phyloP scores from a whole-genome alignment of 257 asterid species.

The Plantago elongata region DNA sequence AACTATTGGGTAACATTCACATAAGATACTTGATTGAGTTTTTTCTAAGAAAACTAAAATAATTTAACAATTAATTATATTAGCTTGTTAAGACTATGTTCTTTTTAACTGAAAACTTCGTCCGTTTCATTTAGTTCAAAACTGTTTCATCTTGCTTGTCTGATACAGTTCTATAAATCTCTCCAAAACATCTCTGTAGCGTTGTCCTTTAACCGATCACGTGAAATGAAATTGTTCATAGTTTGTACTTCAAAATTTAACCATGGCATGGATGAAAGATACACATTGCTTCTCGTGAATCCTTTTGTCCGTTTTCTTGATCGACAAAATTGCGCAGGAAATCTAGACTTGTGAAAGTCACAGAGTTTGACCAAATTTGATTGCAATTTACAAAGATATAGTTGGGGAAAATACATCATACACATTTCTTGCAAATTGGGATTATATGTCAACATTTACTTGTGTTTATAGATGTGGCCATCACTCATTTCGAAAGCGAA shows the following conservation, averaged over 20 bases:
- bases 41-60: too few relatives aligned
- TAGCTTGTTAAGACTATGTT: too few relatives aligned
- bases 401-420: neutral
- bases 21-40: too few relatives aligned
- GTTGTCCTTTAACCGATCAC: neutral
- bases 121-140: too few relatives aligned
- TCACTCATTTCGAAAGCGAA: conserved; percentile 65
- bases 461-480: conserved; percentile 67
- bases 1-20: too few relatives aligned
- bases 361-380: neutral
- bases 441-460: neutral
- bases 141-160: too few relatives aligned
- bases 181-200: neutral
- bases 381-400: neutral
- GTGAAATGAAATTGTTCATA: neutral
- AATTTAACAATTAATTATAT: too few relatives aligned
- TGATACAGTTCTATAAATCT: neutral
- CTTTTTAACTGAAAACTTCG: too few relatives aligned
- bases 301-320: neutral
- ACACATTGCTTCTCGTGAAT: conserved; percentile 7
- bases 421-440: neutral
- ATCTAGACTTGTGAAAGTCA: neutral
- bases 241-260: neutral
- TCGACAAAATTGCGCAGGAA: conserved; percentile 4
- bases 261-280: too few relatives aligned